Evolutionary conservation across 495 filamentous ascomycete genomes (phyloP).

Genomic region (Cladorrhinum samala): DNA sequence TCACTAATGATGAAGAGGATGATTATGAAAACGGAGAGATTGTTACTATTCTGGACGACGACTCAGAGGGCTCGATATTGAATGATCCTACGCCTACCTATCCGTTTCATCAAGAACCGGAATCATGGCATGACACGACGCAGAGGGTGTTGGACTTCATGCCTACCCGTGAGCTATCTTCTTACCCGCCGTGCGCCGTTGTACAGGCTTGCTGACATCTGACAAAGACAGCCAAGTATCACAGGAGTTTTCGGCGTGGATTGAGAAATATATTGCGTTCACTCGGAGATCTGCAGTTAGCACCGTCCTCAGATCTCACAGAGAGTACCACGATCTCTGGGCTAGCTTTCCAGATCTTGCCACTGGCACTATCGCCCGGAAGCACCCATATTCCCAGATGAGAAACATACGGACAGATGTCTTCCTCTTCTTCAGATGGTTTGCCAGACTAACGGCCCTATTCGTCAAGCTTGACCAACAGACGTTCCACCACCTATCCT

Average conservation of each 20-base stretch:
- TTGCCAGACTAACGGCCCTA: conserved; percentile 24
- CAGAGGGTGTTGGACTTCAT: conserved; percentile 32
- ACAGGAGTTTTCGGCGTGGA: conserved; percentile 35
- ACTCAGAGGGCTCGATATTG: conserved; percentile 9
- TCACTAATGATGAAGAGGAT: conserved; percentile 30
- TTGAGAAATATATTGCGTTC: conserved; percentile 35
- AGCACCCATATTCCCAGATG: conserved; percentile 9
- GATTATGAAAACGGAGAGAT: conserved; percentile 18
- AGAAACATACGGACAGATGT: conserved; percentile 18
- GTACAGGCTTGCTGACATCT: conserved; percentile 24
- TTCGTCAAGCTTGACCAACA: conserved; percentile 28
- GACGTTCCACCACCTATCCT: neutral
- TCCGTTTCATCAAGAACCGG: conserved; percentile 35
- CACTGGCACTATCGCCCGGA: neutral
- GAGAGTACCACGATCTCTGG: conserved; percentile 36
- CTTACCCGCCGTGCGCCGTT: conserved; percentile 3
- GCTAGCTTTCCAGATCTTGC: conserved; percentile 16
- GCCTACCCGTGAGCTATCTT: conserved; percentile 29
- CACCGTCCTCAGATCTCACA: conserved; percentile 31
- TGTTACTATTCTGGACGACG: conserved; percentile 19
- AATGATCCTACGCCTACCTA: conserved; percentile 30
- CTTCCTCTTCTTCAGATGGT: conserved; percentile 28
- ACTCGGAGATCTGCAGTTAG: conserved; percentile 16
- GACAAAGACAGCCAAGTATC: conserved; percentile 35
- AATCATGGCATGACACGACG: conserved; percentile 34